Percentiles rank a stretch among this genome's conserved stretches.
phyloP scores from a whole-genome alignment of 176 grass and related monocot genomes.

The Avena atlantica region DNA sequence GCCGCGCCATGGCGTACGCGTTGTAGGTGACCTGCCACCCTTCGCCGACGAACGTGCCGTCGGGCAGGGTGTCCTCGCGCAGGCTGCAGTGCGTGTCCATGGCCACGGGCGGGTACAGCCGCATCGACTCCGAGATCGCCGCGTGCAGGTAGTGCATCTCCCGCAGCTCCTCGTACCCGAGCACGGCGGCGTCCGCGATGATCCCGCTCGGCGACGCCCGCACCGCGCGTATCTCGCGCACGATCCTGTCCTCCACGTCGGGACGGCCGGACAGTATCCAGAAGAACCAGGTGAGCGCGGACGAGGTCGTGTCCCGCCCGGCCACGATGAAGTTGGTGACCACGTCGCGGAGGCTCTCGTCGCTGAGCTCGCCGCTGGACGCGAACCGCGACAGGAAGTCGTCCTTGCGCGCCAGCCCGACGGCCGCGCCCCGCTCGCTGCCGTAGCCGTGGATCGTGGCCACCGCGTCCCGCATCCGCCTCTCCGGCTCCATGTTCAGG shows the following conservation, averaged over 20 bases:
- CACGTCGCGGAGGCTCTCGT: constrained; percentile 61
- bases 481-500: constrained; percentile 43
- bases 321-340: constrained; percentile 70
- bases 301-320: constrained; percentile 73
- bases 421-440: neutral
- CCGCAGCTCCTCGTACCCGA: constrained; percentile 62
- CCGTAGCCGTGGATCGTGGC: constrained; percentile 40
- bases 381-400: constrained; percentile 71
- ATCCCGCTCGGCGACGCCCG: neutral
- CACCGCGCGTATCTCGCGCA: neutral
- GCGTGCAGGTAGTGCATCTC: constrained; percentile 89
- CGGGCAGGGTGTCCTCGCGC: constrained; percentile 56
- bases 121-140: constrained; percentile 77
- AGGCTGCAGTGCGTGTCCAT: constrained; percentile 47
- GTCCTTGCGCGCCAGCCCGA: constrained; percentile 12
- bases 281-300: constrained; percentile 80
- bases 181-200: neutral
- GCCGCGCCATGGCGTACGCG: constrained; percentile 52
- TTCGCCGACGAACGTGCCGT: constrained; percentile 55
- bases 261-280: constrained; percentile 58
- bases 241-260: constrained; percentile 53
- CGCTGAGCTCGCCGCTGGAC: constrained; percentile 34
- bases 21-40: constrained; percentile 54
- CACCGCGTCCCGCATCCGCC: constrained; percentile 40
- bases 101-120: constrained; percentile 71